Evolutionary conservation across 1,284 basidiomycete genomes (phyloP), one percentile per base, ranked within the genome.

Genomic region (Trametes pubescens): DNA sequence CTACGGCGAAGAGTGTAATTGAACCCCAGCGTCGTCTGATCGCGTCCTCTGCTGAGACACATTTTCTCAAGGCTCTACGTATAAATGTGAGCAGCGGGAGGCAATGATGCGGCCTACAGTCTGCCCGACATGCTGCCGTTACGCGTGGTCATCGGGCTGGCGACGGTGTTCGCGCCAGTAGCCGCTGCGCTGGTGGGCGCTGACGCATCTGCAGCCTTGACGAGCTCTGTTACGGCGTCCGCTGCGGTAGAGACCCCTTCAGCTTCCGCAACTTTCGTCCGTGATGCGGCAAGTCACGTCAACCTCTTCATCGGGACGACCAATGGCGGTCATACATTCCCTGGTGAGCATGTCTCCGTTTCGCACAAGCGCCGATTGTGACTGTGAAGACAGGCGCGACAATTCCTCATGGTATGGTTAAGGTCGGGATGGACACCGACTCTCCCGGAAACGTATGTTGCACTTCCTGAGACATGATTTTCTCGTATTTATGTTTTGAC

Each of bases 401-500:
- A 0, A 72, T 87, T n/a, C 87, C 87, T 4, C 87, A 88, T 75
- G 87, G 87, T 22, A 87, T 88, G 85, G 81, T 85, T 24, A 89
- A 89, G 74, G 82, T 78, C 2, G 87, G 86, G 4, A 84, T 88
- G 82, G 87, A 89, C 71, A 88, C 87, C 0, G 83, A 87, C 66
- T 86, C 86, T 8, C 83, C 84, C 1, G 84, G 82, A 66, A 87
- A 87, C 72, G 86, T 86, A 65, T 13, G 24, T 18, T 4, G n/a
- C 24, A 5, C 13, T n/a, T 52, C n/a, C 29, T 8, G 8, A n/a
- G 37, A 43, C 49, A 40, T 18, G 24, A 35, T 22, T 32, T 32
- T 8, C 8, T 32, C 11, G 29, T 40, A 5, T 32, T 57, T 26
- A 55, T 38, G 13, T 22, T 34, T n/a, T 21, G 2, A 46, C 24